Percentiles rank a stretch among this genome's conserved stretches.
These are phyloP conservation scores for Pyrus pyrifolia DNA, from an alignment of 306 rosid genomes.

Conservation along the genomic window DNA sequence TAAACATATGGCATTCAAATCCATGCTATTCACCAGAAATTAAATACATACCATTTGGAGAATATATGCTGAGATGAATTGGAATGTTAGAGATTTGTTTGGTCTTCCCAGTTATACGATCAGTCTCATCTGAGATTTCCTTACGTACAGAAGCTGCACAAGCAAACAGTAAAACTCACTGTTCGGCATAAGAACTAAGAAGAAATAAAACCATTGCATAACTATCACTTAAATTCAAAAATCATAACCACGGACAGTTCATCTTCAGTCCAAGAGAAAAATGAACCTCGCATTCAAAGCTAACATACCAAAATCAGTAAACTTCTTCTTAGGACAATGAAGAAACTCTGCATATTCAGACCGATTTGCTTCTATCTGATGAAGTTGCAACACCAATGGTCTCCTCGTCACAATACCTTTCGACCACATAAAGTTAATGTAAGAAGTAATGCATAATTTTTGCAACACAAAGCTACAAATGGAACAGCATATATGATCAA, in stretches of 20 bases:
- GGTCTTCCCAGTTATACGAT: constrained; percentile 89
- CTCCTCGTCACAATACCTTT: constrained; percentile 94
- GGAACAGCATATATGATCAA: background rate
- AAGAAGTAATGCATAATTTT: background rate
- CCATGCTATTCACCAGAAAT: background rate
- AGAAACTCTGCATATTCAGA: constrained; percentile 95
- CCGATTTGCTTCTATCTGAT: constrained; percentile 60
- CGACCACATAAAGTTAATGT: constrained; percentile 4
- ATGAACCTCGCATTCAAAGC: constrained; percentile 3
- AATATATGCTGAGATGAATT: constrained; percentile 95
- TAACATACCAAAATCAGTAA: constrained; percentile 67
- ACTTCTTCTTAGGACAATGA: constrained; percentile 75
- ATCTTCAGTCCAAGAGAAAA: background rate
- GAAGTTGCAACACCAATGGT: constrained; percentile 94
- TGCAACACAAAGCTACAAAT: background rate
- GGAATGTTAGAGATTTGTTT: constrained; percentile 89
- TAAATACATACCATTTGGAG: constrained; percentile 76
- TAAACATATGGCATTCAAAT: background rate
- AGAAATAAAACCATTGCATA: background rate
- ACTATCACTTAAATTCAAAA: background rate
- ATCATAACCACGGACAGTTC: background rate
- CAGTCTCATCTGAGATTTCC: constrained; percentile 96
- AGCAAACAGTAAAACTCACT: constrained; percentile 5
- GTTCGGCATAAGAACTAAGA: background rate
- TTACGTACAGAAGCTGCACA: constrained; percentile 79